Percentiles rank a stretch among this genome's conserved stretches.
These are phyloP conservation scores for Saccharomycopsis javanensis DNA, from an alignment of 805 yeast species.

Conservation along the genomic window DNA sequence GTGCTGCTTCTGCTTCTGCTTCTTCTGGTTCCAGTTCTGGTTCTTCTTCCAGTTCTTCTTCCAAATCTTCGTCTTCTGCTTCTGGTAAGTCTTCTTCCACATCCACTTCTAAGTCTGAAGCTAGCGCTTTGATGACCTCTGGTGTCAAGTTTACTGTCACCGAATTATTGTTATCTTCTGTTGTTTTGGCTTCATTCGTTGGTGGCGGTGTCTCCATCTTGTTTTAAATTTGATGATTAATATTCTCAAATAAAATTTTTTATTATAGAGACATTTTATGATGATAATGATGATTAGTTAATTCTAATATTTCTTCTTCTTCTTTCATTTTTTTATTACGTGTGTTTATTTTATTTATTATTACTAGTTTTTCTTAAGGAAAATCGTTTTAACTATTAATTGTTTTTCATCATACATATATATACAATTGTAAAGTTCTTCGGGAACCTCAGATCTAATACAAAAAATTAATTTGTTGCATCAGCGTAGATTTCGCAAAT, in stretches of 20 bases:
- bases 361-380: background rate
- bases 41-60: slow-evolving; percentile 21
- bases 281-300: background rate
- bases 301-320: background rate
- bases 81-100: slow-evolving; percentile 23
- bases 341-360: background rate
- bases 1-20: slow-evolving; percentile 31
- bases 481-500: too few relatives aligned
- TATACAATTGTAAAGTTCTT: too few relatives aligned
- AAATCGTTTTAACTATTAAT: background rate
- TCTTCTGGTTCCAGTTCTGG: slow-evolving; percentile 28
- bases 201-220: slow-evolving; percentile 15
- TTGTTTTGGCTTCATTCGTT: slow-evolving; percentile 16
- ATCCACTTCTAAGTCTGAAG: slow-evolving; percentile 9
- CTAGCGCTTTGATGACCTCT: background rate
- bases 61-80: slow-evolving; percentile 24
- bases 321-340: background rate
- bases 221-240: slow-evolving; percentile 2
- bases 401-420: background rate
- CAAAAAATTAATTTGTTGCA: background rate
- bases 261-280: background rate
- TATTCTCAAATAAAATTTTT: background rate
- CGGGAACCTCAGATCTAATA: too few relatives aligned
- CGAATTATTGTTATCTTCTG: slow-evolving; percentile 11
- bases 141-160: slow-evolving; percentile 10